phyloP scores from a whole-genome alignment of 768 basidiomycete genomes.

The Tubosaeta sp. region DNA sequence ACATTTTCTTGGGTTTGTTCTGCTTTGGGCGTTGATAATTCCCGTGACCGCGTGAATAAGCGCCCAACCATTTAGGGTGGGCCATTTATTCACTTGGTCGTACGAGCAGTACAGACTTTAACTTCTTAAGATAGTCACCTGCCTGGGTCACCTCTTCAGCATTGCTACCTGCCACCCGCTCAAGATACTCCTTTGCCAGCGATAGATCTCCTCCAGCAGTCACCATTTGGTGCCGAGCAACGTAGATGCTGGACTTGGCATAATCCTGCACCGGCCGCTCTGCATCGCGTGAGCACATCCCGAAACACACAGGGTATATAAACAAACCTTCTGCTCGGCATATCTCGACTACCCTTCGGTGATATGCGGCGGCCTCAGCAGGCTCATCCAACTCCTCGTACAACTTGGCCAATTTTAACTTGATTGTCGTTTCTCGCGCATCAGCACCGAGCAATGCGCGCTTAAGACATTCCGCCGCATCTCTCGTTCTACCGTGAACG shows the following conservation, averaged over 20 bases:
- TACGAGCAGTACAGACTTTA: slow-evolving; percentile 36
- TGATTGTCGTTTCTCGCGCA: slow-evolving; percentile 68
- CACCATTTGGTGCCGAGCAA: slow-evolving; percentile 74
- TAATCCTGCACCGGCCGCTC: slow-evolving; percentile 73
- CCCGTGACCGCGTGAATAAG: slow-evolving; percentile 37
- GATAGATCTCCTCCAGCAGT: slow-evolving; percentile 59
- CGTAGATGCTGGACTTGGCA: slow-evolving; percentile 78
- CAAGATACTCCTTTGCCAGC: slow-evolving; percentile 69
- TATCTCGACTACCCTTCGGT: slow-evolving; percentile 74
- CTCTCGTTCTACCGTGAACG: slow-evolving; percentile 54
- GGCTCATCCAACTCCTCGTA: slow-evolving; percentile 64
- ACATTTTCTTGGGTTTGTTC: slow-evolving; percentile 33
- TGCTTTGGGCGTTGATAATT: slow-evolving; percentile 33
- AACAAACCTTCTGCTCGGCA: slow-evolving; percentile 44
- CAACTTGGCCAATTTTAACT: slow-evolving; percentile 70
- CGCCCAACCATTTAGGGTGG: slow-evolving; percentile 30
- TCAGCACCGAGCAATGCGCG: slow-evolving; percentile 83
- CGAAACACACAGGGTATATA: slow-evolving; percentile 1
- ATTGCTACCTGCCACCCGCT: slow-evolving; percentile 73
- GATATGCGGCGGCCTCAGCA: slow-evolving; percentile 70
- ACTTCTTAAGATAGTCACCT: slow-evolving; percentile 61
- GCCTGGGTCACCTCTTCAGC: slow-evolving; percentile 77
- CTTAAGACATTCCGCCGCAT: slow-evolving; percentile 89
- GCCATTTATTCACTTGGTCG: slow-evolving; percentile 14
- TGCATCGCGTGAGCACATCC: slow-evolving; percentile 19